These are phyloP conservation scores for Ogataea polymorpha DNA, from an alignment of 805 yeast genomes.

Conservation along the genomic window DNA sequence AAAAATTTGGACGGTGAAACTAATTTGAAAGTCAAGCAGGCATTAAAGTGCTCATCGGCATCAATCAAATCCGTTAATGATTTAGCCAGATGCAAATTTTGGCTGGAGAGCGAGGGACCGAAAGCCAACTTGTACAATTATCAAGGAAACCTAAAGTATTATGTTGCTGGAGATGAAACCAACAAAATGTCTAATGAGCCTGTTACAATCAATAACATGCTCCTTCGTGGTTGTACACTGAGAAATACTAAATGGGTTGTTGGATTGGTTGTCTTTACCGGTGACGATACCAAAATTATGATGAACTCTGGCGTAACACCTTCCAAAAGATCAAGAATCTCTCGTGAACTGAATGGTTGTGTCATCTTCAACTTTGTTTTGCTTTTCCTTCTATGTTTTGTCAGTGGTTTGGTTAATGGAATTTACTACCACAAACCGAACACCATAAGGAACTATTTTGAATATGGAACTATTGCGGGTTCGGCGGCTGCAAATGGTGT, in stretches of 20 bases:
- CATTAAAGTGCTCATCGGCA: constrained; percentile 54
- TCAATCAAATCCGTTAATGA: constrained; percentile 41
- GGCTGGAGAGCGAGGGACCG: constrained; percentile 83
- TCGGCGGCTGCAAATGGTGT: constrained; percentile 66
- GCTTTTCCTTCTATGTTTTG: constrained; percentile 64
- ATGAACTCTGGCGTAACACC: constrained; percentile 78
- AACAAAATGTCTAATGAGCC: constrained; percentile 52
- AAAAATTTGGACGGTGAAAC: constrained; percentile 82
- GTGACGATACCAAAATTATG: constrained; percentile 79
- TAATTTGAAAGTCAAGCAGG: constrained; percentile 72
- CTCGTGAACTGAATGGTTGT: constrained; percentile 67
- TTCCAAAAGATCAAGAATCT: constrained; percentile 68
- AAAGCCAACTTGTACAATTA: constrained; percentile 74
- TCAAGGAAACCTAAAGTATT: constrained; percentile 63
- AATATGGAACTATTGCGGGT: constrained; percentile 67
- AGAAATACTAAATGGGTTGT: constrained; percentile 83
- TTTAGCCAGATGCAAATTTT: constrained; percentile 50
- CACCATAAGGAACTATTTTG: constrained; percentile 61
- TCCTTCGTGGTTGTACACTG: constrained; percentile 72
- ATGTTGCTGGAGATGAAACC: constrained; percentile 34
- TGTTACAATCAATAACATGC: constrained; percentile 62
- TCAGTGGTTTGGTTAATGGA: constrained; percentile 71
- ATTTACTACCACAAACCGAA: constrained; percentile 46
- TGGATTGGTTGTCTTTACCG: constrained; percentile 75
- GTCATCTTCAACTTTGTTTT: constrained; percentile 65